phyloP scores from a whole-genome alignment of 345 rosid species.

The Garcia nutans region DNA sequence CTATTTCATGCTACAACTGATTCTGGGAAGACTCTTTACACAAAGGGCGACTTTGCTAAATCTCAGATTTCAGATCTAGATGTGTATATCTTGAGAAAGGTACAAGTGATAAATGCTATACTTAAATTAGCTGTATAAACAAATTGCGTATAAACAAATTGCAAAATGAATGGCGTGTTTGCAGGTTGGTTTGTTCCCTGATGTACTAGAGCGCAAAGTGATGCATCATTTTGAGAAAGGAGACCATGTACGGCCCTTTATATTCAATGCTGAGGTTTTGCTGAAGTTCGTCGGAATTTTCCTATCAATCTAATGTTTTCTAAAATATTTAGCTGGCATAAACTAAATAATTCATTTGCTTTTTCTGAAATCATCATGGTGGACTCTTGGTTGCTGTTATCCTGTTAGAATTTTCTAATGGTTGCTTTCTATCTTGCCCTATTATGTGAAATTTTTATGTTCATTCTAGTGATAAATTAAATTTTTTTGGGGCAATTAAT shows the following conservation, averaged over 20 bases:
- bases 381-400: constrained; percentile 32
- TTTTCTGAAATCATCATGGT: constrained; percentile 31
- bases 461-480: neutral
- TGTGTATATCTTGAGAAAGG: constrained; percentile 24
- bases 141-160: neutral
- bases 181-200: constrained; percentile 35
- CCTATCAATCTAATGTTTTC: neutral
- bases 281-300: constrained; percentile 24
- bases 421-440: neutral
- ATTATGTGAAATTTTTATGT: neutral
- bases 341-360: neutral
- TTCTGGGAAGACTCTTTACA: constrained; percentile 21
- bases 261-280: constrained; percentile 31
- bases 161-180: neutral
- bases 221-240: constrained; percentile 26
- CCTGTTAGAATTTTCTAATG: neutral
- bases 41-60: constrained; percentile 26
- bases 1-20: constrained; percentile 15
- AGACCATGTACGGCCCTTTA: constrained; percentile 31
- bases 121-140: constrained; percentile 5
- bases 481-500: neutral
- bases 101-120: neutral
- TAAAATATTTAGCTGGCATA: neutral
- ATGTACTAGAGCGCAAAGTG: constrained; percentile 25
- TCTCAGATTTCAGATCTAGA: constrained; percentile 29